phyloP scores from a whole-genome alignment of 2,329 filamentous ascomycete genomes.

The Emericellopsis cladophorae region DNA sequence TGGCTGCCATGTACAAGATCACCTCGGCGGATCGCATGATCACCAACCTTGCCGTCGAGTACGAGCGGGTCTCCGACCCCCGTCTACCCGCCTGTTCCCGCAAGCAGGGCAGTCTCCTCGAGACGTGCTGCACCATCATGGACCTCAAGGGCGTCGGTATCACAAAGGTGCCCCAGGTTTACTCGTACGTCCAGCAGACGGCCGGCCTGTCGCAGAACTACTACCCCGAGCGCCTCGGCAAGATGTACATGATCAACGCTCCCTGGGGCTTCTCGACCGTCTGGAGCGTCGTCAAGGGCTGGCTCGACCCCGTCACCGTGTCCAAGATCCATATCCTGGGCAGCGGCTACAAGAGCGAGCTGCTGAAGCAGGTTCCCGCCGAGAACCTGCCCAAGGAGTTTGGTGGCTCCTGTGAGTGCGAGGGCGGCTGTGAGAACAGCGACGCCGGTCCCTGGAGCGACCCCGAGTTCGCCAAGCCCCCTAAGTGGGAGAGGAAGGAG shows the following conservation, averaged over 20 bases:
- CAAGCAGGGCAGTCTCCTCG: constrained; percentile 77
- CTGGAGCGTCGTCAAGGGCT: constrained; percentile 80
- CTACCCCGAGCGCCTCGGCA: constrained; percentile 94
- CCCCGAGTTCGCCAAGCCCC: constrained; percentile 48
- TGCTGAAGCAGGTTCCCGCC: constrained; percentile 70
- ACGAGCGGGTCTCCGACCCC: constrained; percentile 90
- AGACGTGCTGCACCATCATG: constrained; percentile 98
- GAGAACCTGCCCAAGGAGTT: constrained; percentile 85
- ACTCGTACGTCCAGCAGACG: constrained; percentile 74
- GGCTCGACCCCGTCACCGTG: constrained; percentile 93
- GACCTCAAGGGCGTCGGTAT: constrained; percentile 91
- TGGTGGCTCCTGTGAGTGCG: constrained; percentile 73
- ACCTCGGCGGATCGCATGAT: constrained; percentile 90
- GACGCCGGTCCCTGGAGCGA: constrained; percentile 88
- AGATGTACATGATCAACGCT: constrained; percentile 95
- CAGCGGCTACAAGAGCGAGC: constrained; percentile 66
- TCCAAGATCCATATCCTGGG: constrained; percentile 91
- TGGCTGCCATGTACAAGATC: constrained; percentile 84
- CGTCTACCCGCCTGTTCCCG: constrained; percentile 91
- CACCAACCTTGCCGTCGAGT: constrained; percentile 91
- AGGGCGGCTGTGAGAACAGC: constrained; percentile 72
- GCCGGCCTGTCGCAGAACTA: constrained; percentile 94
- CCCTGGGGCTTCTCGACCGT: constrained; percentile 88
- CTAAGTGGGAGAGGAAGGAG: constrained; percentile 47
- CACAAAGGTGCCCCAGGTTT: constrained; percentile 69